Percentiles rank a stretch among this genome's conserved stretches.
Evolutionary conservation across 2,329 filamentous ascomycete species (phyloP).

Genomic region (Botryotinia calthae): DNA sequence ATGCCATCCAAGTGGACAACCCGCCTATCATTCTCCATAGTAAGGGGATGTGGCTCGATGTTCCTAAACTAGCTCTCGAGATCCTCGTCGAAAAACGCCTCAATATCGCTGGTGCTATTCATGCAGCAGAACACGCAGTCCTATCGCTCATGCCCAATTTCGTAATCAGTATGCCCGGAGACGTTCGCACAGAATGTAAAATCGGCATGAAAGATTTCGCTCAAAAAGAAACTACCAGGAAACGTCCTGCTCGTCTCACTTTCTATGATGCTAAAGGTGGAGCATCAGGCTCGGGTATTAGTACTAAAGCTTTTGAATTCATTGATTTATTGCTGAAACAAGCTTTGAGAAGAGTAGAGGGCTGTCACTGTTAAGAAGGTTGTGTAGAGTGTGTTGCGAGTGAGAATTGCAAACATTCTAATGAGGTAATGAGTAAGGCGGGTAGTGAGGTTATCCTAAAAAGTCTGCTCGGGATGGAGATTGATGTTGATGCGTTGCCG

Average conservation of each 20-base stretch:
- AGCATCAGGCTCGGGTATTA: slow-evolving; percentile 77
- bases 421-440: slow-evolving; percentile 91
- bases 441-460: slow-evolving; percentile 80
- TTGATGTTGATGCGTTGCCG: slow-evolving; percentile 80
- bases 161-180: slow-evolving; percentile 83
- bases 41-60: slow-evolving; percentile 94
- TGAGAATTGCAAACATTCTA: slow-evolving; percentile 79
- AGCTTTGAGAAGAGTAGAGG: slow-evolving; percentile 72
- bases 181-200: slow-evolving; percentile 95
- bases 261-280: slow-evolving; percentile 97
- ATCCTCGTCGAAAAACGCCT: slow-evolving; percentile 71
- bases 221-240: slow-evolving; percentile 64
- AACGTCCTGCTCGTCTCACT: slow-evolving; percentile 81
- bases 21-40: slow-evolving; percentile 81
- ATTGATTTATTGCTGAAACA: slow-evolving; percentile 74
- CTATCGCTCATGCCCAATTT: slow-evolving; percentile 86
- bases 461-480: slow-evolving; percentile 68
- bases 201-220: slow-evolving; percentile 83
- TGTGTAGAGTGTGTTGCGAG: slow-evolving; percentile 89
- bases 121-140: slow-evolving; percentile 90
- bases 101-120: slow-evolving; percentile 85
- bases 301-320: slow-evolving; percentile 91
- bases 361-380: slow-evolving; percentile 73
- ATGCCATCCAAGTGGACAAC: slow-evolving; percentile 90
- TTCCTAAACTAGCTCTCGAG: slow-evolving; percentile 74